Percentiles rank a stretch among this genome's conserved stretches.
Evolutionary conservation across 148 eudicot genomes (phyloP).

Genomic region (Silene uniflora): DNA sequence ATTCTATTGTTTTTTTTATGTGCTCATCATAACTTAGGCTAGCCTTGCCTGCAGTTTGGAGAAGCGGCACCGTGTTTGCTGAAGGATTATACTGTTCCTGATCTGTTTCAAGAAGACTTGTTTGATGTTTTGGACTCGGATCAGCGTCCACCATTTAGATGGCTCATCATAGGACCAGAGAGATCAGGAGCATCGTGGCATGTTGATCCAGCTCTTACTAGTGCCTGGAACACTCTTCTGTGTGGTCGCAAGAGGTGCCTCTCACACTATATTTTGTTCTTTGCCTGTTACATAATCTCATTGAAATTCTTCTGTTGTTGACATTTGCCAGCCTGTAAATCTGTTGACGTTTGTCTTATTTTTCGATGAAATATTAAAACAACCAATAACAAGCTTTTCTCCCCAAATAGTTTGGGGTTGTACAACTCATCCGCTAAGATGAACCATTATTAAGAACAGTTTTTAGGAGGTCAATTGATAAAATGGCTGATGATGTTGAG

Average conservation of each 20-base stretch:
- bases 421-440: not conserved
- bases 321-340: not conserved
- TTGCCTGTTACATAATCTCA: slow-evolving; percentile 7
- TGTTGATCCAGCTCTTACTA: slow-evolving; percentile 99
- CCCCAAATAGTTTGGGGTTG: not conserved
- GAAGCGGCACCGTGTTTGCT: slow-evolving; percentile 74
- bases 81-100: slow-evolving; percentile 84
- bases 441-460: not conserved
- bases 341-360: too few species aligned
- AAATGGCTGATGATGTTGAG: too few species aligned
- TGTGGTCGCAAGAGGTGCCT: slow-evolving; percentile 85
- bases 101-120: slow-evolving; percentile 80
- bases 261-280: not conserved
- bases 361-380: too few species aligned
- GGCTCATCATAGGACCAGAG: slow-evolving; percentile 97
- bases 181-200: slow-evolving; percentile 99
- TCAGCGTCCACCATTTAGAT: slow-evolving; percentile 77
- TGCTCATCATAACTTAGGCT: slow-evolving; percentile 11
- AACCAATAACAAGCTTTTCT: too few species aligned
- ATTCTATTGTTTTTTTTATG: not conserved
- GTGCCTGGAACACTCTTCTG: slow-evolving; percentile 95
- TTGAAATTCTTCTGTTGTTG: not conserved
- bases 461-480: too few species aligned
- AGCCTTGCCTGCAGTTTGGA: slow-evolving; percentile 62
- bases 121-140: slow-evolving; percentile 76